These are phyloP conservation scores for Ajuga reptans DNA, from an alignment of 305 asterid species.

Conservation along the genomic window DNA sequence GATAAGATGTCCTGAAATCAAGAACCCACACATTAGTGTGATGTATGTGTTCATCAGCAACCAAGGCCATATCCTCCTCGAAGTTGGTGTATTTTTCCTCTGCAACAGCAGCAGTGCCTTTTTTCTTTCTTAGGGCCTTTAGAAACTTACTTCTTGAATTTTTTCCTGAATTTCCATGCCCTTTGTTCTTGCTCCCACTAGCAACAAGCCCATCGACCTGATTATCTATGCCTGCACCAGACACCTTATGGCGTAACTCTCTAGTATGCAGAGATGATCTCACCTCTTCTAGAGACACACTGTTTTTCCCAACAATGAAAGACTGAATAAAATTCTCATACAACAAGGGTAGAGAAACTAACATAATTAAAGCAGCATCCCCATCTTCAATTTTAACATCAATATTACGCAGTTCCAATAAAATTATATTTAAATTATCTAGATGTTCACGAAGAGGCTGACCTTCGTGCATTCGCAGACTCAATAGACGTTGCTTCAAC, in stretches of 20 bases:
- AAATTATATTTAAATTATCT: not conserved
- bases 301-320: no score
- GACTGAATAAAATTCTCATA: no score
- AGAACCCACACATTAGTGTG: no score
- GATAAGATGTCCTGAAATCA: not conserved
- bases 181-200: not conserved
- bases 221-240: not conserved
- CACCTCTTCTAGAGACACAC: no score
- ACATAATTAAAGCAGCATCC: no score
- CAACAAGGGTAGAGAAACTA: no score
- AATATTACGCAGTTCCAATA: no score
- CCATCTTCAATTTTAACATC: no score
- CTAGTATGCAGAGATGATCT: not conserved
- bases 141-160: not conserved
- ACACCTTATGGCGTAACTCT: no score
- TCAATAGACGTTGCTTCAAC: no score
- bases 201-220: not conserved
- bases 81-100: not conserved
- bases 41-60: not conserved
- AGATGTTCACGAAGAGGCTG: no score
- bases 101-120: not conserved
- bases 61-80: not conserved
- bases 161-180: not conserved
- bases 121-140: not conserved
- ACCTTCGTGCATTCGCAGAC: no score